These are phyloP conservation scores for Rosa lucieae DNA, from an alignment of 306 rosid species.

Conservation along the genomic window DNA sequence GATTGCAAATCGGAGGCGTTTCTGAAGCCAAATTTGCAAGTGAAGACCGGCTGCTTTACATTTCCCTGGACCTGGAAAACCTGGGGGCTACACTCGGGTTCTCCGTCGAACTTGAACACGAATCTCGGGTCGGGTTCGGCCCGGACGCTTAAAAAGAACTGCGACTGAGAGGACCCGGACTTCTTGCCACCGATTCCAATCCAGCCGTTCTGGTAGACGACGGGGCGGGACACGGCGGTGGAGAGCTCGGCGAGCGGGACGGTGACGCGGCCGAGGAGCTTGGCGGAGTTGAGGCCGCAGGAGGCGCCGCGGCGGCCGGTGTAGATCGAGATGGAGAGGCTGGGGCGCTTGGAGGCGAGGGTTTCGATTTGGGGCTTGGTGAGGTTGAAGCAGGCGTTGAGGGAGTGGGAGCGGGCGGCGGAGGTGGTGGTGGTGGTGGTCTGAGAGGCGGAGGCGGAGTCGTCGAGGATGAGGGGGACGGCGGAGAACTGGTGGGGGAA, in stretches of 20 bases:
- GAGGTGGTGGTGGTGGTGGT: conserved; percentile 5
- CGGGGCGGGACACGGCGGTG: conserved; percentile 36
- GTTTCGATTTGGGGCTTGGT: conserved; percentile 48
- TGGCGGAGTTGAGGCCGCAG: conserved; percentile 40
- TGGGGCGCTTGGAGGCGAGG: conserved; percentile 19
- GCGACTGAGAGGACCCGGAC: conserved; percentile 27
- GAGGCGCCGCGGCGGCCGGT: conserved; percentile 32
- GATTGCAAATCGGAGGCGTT: conserved; percentile 37
- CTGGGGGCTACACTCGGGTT: conserved; percentile 88
- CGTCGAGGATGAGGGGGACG: conserved; percentile 37
- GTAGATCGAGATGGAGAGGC: conserved; percentile 46
- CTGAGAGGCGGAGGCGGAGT: background rate
- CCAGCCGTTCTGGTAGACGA: conserved; percentile 71
- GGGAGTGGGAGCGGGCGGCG: conserved; percentile 30
- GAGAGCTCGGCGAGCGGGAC: conserved; percentile 49
- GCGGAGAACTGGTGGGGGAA: conserved; percentile 41
- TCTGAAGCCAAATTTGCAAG: conserved; percentile 49
- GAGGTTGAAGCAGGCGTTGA: conserved; percentile 58
- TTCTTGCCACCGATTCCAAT: conserved; percentile 27
- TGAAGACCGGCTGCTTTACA: conserved; percentile 42
- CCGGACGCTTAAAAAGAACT: conserved; percentile 48
- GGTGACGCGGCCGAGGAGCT: conserved; percentile 43
- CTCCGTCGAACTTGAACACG: conserved; percentile 71
- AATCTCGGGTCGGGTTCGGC: conserved; percentile 84
- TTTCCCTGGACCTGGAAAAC: conserved; percentile 73